phyloP scores from a whole-genome alignment of 2,329 filamentous ascomycete genomes.

The Cercospora sesami region DNA sequence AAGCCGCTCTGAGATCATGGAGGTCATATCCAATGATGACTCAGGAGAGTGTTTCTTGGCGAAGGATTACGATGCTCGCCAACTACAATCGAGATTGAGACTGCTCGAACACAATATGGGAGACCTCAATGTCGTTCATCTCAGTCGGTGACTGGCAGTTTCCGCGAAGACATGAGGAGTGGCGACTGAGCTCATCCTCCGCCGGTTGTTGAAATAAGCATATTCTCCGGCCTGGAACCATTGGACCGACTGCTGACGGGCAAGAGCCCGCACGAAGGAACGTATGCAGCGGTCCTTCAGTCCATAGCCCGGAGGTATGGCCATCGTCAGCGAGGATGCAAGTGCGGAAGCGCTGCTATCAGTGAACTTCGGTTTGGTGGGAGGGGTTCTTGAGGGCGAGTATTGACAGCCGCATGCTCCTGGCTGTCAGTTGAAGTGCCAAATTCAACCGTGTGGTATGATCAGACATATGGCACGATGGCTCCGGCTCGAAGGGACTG shows the following conservation, averaged over 20 bases:
- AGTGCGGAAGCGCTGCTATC: neutral
- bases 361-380: neutral
- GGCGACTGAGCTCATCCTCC: neutral
- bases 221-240: neutral
- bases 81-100: neutral
- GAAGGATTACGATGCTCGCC: neutral
- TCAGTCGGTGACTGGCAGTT: neutral
- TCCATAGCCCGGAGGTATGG: neutral
- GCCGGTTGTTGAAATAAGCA: neutral
- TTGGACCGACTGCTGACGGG: neutral
- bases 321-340: neutral
- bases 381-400: neutral
- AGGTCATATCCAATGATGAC: neutral
- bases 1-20: too few relatives aligned
- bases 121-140: neutral
- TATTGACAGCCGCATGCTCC: neutral
- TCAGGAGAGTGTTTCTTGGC: neutral
- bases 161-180: neutral
- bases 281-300: neutral
- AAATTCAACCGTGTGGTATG: neutral
- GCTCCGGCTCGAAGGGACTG: neutral
- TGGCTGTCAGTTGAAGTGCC: neutral
- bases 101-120: neutral
- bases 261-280: neutral
- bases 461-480: neutral